A percentile compares a stretch with the other conserved stretches of the same genome.
Conservation (phyloP, 2,329 filamentous ascomycete species). For the Calonectria hongkongensis region DNA sequence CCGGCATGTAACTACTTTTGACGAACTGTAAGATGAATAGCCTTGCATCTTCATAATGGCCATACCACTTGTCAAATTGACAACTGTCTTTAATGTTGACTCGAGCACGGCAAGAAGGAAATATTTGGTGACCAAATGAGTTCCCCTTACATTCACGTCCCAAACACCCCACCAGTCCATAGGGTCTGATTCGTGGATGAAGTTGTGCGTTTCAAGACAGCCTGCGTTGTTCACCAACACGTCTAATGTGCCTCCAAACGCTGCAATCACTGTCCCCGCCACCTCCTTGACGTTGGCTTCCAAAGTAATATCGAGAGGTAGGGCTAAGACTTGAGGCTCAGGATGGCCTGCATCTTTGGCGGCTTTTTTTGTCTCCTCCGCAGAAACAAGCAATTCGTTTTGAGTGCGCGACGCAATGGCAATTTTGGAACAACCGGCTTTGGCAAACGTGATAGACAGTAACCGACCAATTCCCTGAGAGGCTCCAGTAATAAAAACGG, state of each 20-base stretch:
- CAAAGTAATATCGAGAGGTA: background rate
- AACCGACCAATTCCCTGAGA: background rate
- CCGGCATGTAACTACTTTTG: slow-evolving; percentile 6
- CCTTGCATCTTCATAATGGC: slow-evolving; percentile 4
- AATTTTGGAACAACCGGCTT: background rate
- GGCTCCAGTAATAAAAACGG: slow-evolving; percentile 1
- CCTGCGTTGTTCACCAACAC: slow-evolving; percentile 21
- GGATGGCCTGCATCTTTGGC: background rate
- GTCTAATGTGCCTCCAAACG: background rate
- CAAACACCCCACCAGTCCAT: slow-evolving; percentile 13
- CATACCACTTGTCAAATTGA: slow-evolving; percentile 7
- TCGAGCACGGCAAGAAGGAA: background rate
- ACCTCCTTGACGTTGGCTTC: slow-evolving; percentile 7
- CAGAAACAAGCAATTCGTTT: background rate
- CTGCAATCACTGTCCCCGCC: background rate
- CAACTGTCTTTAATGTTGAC: slow-evolving; percentile 1
- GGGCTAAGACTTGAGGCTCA: slow-evolving; percentile 5
- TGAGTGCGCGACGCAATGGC: slow-evolving; percentile 2
- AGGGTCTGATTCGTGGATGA: slow-evolving; percentile 3
- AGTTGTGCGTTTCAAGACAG: background rate
- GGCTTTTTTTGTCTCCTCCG: background rate
- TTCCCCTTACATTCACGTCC: slow-evolving; percentile 11
- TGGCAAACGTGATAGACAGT: background rate
- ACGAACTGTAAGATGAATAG: slow-evolving; percentile 10
- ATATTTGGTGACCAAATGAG: slow-evolving; percentile 6